Base-by-base conservation (phyloP, 2,329 filamentous ascomycete genomes). In the Cladosporium phlei region DNA sequence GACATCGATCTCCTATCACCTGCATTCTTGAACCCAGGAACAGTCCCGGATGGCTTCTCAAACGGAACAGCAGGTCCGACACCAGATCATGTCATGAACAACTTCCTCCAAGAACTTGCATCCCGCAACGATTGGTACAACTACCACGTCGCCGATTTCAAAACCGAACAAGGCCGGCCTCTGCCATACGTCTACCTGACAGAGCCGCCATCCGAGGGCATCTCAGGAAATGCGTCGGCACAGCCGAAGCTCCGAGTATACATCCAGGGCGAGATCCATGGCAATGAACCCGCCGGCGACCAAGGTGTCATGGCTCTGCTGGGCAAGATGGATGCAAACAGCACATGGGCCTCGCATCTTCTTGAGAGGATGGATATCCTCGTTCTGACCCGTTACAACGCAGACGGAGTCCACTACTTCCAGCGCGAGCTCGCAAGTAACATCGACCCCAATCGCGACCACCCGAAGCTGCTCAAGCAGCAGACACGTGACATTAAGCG, bases 221-320 rank as follows among this genome's bases (percentile, higher is more conserved):
- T 42, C 22, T 16, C 28, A 8, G 29, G 32, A 21, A 45, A 47
- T 24, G 12, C 20, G 25, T 32, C 28, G 8, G 25, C 42, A 27
- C 10, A 49, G 38, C 38, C 43, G 47, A 67, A 67, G 40, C 38
- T 67, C 6, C 55, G 59, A 17, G 59, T 68, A 10, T 68, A 64
- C 60, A 59, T 68, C 5, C 66, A 68, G 42, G 64, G 59, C 9
- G 60, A 54, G 11, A 61, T 66, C 1, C 66, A 67, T 32, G 65
- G 66, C 2, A 66, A 67, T 38, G 66, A 68, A 44, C 65, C 66
- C 10, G 65, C 62, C 3, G 66, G 63, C 3, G 65, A 67, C 38
- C 62, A 67, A 47, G 61, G 64, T 0, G 52, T 61, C 11, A 54
- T 66, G 10, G 66, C 66, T 0, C 48, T 67, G 2, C 55, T 68